phyloP scores from a whole-genome alignment of 83 land plant genomes.

The Diphasiastrum complanatum region DNA sequence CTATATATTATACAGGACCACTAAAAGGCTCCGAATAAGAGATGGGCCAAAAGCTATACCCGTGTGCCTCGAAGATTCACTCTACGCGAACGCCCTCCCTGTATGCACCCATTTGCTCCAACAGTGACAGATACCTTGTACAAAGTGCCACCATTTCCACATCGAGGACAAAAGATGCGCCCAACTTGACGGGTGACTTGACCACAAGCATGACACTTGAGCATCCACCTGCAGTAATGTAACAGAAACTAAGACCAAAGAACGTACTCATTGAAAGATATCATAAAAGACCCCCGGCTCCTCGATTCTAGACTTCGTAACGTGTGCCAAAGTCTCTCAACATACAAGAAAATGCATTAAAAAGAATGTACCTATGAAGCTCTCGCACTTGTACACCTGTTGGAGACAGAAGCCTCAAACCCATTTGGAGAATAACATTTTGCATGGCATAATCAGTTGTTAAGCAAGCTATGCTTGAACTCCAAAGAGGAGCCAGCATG shows the following conservation, averaged over 20 bases:
- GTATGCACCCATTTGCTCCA: slow-evolving; percentile 72
- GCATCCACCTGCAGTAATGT: slow-evolving; percentile 72
- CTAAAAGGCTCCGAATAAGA: not conserved
- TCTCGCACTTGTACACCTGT: slow-evolving; percentile 83
- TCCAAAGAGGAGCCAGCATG: slow-evolving; percentile 53
- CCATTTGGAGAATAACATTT: slow-evolving; percentile 94
- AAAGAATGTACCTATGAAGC: slow-evolving; percentile 53
- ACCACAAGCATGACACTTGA: slow-evolving; percentile 91
- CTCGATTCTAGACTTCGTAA: not conserved
- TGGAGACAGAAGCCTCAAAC: slow-evolving; percentile 71
- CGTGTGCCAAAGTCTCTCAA: not conserved
- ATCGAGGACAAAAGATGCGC: slow-evolving; percentile 86
- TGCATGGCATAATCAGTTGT: slow-evolving; percentile 97
- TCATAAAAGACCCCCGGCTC: not conserved
- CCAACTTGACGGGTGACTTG: slow-evolving; percentile 72
- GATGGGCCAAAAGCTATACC: slow-evolving; percentile 28
- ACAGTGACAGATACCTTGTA: slow-evolving; percentile 81
- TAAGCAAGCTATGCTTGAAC: slow-evolving; percentile 80
- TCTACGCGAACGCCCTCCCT: slow-evolving; percentile 59
- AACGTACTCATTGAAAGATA: not conserved
- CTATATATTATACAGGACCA: not conserved
- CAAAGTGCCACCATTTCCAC: slow-evolving; percentile 94
- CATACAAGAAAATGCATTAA: slow-evolving; percentile 1
- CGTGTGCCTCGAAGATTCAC: slow-evolving; percentile 78
- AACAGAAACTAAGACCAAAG: no score